Evolutionary conservation across 768 basidiomycete species (phyloP).

Genomic region (Kwoniella pini): DNA sequence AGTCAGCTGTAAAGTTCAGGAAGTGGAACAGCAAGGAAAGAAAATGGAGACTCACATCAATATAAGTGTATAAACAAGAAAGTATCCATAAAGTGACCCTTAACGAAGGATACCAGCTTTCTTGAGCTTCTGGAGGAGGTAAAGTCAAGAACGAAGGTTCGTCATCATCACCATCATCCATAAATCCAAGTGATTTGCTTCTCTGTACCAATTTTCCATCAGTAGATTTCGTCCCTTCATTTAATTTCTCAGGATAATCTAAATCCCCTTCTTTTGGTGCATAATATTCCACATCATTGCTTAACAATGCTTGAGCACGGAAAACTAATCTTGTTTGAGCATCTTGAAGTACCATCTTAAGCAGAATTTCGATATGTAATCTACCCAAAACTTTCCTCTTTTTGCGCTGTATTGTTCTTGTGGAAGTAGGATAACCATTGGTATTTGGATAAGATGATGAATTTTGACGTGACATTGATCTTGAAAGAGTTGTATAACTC

Average conservation of each 20-base stretch:
- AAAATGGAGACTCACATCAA: slow-evolving; percentile 65
- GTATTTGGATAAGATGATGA: background rate
- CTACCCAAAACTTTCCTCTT: slow-evolving; percentile 57
- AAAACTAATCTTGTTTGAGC: slow-evolving; percentile 95
- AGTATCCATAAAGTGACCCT: slow-evolving; percentile 88
- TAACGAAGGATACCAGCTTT: slow-evolving; percentile 90
- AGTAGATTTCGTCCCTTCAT: slow-evolving; percentile 43
- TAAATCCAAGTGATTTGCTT: slow-evolving; percentile 24
- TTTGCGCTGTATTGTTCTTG: background rate
- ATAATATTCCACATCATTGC: slow-evolving; percentile 83
- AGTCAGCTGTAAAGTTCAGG: background rate
- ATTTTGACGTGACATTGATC: slow-evolving; percentile 4
- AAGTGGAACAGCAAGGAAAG: too few species aligned
- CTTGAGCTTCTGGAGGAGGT: slow-evolving; percentile 70
- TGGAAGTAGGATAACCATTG: slow-evolving; percentile 1
- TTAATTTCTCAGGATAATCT: slow-evolving; percentile 79
- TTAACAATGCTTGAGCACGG: slow-evolving; percentile 89
- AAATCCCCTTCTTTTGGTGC: slow-evolving; percentile 74
- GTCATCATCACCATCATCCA: slow-evolving; percentile 59
- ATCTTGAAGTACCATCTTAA: slow-evolving; percentile 90
- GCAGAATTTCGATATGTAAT: slow-evolving; percentile 75
- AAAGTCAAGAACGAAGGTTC: slow-evolving; percentile 63
- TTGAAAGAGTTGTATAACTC: slow-evolving; percentile 8
- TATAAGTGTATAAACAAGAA: slow-evolving; percentile 82
- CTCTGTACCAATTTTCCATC: slow-evolving; percentile 19